A percentile compares a stretch with the other conserved stretches of the same genome.
Evolutionary conservation across 805 yeast species (phyloP).

Genomic region (Saccharomycopsis capsularis): DNA sequence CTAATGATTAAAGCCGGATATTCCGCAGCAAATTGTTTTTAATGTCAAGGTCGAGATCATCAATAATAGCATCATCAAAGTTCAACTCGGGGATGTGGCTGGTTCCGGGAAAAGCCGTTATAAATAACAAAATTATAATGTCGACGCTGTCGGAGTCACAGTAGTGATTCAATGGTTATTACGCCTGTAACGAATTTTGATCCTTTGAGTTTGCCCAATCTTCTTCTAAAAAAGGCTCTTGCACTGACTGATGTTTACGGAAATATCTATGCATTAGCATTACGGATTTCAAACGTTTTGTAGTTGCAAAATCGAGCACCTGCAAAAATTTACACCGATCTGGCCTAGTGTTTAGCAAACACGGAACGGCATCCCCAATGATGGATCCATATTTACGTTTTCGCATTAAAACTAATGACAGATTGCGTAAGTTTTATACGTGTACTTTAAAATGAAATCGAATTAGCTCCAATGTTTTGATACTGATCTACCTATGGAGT

Average conservation of each 20-base stretch:
- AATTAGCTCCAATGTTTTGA: no score
- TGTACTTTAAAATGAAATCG: no score
- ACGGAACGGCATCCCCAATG: no score
- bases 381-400: no score
- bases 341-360: not conserved
- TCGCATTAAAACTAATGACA: no score
- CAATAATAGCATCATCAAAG: conserved; percentile 49
- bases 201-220: not conserved
- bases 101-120: conserved; percentile 37
- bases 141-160: conserved; percentile 51
- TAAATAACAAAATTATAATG: conserved; percentile 21
- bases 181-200: conserved; percentile 28
- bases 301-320: not conserved
- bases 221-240: not conserved
- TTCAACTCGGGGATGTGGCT: conserved; percentile 29
- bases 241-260: not conserved
- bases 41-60: conserved; percentile 89
- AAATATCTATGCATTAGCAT: no score
- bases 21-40: conserved; percentile 50
- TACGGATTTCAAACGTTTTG: no score
- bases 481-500: no score
- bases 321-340: not conserved
- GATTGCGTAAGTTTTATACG: no score
- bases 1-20: conserved; percentile 39
- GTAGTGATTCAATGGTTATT: conserved; percentile 39